phyloP scores from a whole-genome alignment of 2,329 filamentous ascomycete genomes.

The Keithomyces neogunnii region DNA sequence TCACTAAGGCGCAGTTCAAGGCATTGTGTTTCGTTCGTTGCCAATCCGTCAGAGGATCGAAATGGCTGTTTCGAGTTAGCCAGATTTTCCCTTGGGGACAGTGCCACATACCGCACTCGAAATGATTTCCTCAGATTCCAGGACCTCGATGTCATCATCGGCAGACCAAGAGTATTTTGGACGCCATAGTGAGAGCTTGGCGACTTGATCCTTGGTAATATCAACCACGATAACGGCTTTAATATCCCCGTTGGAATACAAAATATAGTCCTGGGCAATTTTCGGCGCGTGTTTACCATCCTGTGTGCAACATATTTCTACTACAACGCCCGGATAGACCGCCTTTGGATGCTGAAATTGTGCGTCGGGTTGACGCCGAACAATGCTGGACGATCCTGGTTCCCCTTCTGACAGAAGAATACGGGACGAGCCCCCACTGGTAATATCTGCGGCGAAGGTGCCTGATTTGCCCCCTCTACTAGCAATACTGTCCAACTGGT shows the following conservation, averaged over 20 bases:
- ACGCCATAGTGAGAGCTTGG: not conserved
- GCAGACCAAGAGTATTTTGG: not conserved
- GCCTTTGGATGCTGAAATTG: not conserved
- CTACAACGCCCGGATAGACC: not conserved
- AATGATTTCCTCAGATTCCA: not conserved
- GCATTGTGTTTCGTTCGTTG: not conserved
- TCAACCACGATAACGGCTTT: constrained; percentile 13
- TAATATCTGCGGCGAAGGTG: not conserved
- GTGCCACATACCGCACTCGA: not conserved
- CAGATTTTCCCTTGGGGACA: not conserved
- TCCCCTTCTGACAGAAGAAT: not conserved
- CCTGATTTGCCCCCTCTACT: not conserved
- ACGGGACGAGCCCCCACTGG: not conserved
- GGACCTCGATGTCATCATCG: not conserved
- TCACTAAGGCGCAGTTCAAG: not conserved
- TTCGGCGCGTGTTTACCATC: constrained; percentile 10
- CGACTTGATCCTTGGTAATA: not conserved
- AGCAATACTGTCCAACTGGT: not conserved
- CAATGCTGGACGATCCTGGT: not conserved
- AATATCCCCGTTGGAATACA: constrained; percentile 11
- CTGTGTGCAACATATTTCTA: constrained; percentile 1
- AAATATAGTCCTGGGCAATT: constrained; percentile 12
- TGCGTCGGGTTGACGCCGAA: not conserved
- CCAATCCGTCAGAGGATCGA: not conserved
- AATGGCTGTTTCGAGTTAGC: not conserved